Percentiles rank a stretch among this genome's conserved stretches.
phyloP scores from a whole-genome alignment of 2,329 filamentous ascomycete species.

The Raffaelea albimanens region DNA sequence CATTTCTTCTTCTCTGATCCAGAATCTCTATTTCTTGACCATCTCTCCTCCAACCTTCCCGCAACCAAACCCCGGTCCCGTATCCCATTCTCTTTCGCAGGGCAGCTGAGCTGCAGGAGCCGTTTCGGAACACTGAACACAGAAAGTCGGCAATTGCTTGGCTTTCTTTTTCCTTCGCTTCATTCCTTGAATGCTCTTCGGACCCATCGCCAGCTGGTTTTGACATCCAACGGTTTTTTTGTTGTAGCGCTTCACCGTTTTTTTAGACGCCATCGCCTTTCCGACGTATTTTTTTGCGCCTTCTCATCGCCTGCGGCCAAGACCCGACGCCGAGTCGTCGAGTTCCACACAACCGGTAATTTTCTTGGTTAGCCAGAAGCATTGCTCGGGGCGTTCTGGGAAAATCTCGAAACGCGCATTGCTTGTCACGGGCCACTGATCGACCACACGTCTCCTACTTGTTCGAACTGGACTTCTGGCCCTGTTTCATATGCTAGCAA shows the following conservation, averaged over 20 bases:
- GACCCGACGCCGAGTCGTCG: background rate
- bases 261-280: background rate
- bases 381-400: constrained; percentile 17
- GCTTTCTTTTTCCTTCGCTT: background rate
- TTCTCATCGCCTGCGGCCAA: background rate
- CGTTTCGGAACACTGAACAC: constrained; percentile 8
- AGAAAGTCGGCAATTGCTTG: background rate
- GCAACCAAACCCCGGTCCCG: constrained; percentile 1
- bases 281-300: background rate
- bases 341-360: background rate
- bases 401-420: constrained; percentile 26
- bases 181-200: background rate
- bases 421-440: constrained; percentile 24
- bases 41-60: background rate
- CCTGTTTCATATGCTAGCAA: constrained; percentile 26
- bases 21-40: constrained; percentile 1
- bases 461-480: constrained; percentile 19
- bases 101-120: constrained; percentile 13
- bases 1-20: background rate
- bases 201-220: background rate
- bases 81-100: constrained; percentile 7
- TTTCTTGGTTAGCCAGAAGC: constrained; percentile 5
- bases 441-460: constrained; percentile 17
- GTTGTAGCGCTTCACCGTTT: background rate
- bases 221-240: background rate